phyloP scores from a whole-genome alignment of 2,329 filamentous ascomycete species.

The Fusarium mangiferae region DNA sequence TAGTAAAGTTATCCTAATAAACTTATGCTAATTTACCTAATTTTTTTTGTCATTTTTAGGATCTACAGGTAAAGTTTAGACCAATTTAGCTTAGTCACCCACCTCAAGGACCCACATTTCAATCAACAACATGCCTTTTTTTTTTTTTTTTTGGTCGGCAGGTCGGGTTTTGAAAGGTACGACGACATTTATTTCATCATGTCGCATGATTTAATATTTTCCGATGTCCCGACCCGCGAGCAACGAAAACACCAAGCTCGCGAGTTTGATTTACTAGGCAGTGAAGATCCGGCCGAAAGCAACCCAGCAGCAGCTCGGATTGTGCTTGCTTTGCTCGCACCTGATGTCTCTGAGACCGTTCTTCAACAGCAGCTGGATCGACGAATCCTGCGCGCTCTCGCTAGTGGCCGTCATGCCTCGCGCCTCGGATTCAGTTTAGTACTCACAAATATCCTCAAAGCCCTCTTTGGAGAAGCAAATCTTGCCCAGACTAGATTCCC shows the following conservation, averaged over 20 bases:
- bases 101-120: background rate
- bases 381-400: constrained; percentile 85
- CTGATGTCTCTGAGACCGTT: constrained; percentile 62
- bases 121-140: background rate
- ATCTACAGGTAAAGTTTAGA: background rate
- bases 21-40: background rate
- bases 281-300: constrained; percentile 64
- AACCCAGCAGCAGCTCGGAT: constrained; percentile 53
- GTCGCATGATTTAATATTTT: background rate
- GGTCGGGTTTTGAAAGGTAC: background rate
- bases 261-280: constrained; percentile 63
- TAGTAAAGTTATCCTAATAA: background rate
- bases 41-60: background rate
- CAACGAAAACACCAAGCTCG: background rate
- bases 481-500: constrained; percentile 59
- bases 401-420: constrained; percentile 89
- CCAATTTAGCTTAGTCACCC: background rate
- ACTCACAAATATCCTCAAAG: constrained; percentile 80
- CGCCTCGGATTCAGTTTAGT: constrained; percentile 90
- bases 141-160: background rate
- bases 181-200: background rate
- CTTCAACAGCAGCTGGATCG: constrained; percentile 69
- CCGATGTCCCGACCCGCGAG: background rate
- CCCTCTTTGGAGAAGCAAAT: constrained; percentile 69
- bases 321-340: constrained; percentile 54